Base-by-base conservation (phyloP, 108 stramenopile species). In the Fragilaria radians region DNA sequence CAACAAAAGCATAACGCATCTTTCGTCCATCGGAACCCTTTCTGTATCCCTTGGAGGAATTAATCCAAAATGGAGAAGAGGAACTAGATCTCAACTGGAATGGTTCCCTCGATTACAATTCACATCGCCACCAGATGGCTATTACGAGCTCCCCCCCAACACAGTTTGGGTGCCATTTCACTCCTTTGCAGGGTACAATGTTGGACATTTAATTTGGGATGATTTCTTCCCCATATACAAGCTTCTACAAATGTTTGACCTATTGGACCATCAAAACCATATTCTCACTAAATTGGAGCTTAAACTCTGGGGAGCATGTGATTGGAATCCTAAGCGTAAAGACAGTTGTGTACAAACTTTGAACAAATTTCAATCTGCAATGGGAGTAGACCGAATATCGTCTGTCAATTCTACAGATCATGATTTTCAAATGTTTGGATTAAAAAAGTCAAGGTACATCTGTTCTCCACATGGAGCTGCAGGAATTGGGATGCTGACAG, bases 131-230 rank as follows among this genome's bases (percentile, higher is more conserved):
- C 28, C 55, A 2, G 31, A 14, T 22, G 55, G 55, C 17, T 32
- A 34, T 34, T 57, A 57, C 31, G 52, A 61, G 4, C 53, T 77
- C 9, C 75, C 76, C 0, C 21, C 62, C 32, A 36, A 72, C 33
- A 59, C 71, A 0, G 63, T 78, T 14, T 45, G 77, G 62, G 59
- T 81, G 18, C 80, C 80, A 30, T 80, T 76, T 70, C 83, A 85
- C 59, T 71, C 73, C 32, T 54, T 85, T 45, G 76, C 78, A 0
- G 77, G 67, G 4, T 72, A 62, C 42, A 85, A 80, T 61, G 56
- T 60, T 3, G 79, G 79, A 42, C 79, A 80, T 62, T 62, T 76
- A 51, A 67, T 83, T 1, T 83, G 77, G 74, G 82, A 83, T 48
- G 77, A 83, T 52, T 78, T 78, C 32, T 52, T 85, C 24, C 63